Evolutionary conservation across 306 rosid species (phyloP), one percentile per base, ranked within the genome.

Genomic region (Lathyrus sativus): DNA sequence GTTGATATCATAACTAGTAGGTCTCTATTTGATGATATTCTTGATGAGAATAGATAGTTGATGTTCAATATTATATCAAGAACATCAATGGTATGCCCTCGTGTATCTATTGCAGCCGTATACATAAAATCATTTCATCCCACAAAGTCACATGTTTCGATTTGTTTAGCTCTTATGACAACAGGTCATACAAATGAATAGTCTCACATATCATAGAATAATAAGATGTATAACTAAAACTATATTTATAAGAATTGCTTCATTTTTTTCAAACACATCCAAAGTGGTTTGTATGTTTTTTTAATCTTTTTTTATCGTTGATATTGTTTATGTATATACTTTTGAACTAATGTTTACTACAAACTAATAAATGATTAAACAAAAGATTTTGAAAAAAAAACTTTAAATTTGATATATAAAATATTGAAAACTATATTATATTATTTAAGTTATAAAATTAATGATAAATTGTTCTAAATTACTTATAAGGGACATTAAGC

Each of bases 21-120:
- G 79, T 46, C 83, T 50, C 74, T 66, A 0, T 14, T 49, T 19
- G 17, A 72, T 0, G 13, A 1, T 0, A 5, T 7, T 26, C 4
- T 0, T 0, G 43, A 18, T 17, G 83, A 84, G 9, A 51, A 41
- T 0, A 53, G 73, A 67, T 22, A 2, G 9, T 2, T 54, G 0
- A 1, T 28, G 6, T 80, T 31, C 53, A 50, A 50, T 19, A 50
- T 50, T 50, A 3, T 49, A 3, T 49, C 78, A 0, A 80, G 78
- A n/a, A 79, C 82, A 43, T 83, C 82, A 11, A 74, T 80, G 74
- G 1, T 78, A 22, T 71, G 78, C 24, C 81, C 72, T 0, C 75
- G 71, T 19, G 69, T 68, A 31, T 9, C 68, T 3, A 51, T 68
- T 9, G 69, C 50, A 8, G 74, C 68, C 1, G 51, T 11, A 0